Evolutionary conservation across 345 rosid species (phyloP), one percentile per base, ranked within the genome.

Genomic region (Conringia planisiliqua): DNA sequence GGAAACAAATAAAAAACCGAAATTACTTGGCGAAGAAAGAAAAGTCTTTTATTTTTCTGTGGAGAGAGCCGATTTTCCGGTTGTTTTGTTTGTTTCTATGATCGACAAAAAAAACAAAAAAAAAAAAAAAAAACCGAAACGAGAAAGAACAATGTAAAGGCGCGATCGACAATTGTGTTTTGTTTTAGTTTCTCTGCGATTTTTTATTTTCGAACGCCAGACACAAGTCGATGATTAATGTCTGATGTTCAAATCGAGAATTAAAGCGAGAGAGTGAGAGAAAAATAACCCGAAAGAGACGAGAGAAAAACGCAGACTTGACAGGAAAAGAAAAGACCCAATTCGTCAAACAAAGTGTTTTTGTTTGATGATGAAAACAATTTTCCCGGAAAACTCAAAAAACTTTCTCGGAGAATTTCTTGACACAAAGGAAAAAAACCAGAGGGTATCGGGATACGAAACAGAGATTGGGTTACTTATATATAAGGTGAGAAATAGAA

Each of bases 11-110:
- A 68, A 77, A 66, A 77, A 66, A 65, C 54, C 81, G 81, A 78
- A 72, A 51, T 78, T 78, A 78, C 74, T 72, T 78, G 81, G 65
- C 32, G 65, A 60, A 72, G 70, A 72, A 60, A 66, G 40, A 78
- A 78, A 78, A 66, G 77, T 50, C 64, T 66, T 70, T 52, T 66
- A 0, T 38, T 22, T 10, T 68, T 70, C 44, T 63, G 48, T 71
- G 77, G 77, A 58, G 51, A 78, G 48, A 72, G 69, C 73, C 54
- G 40, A 72, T 66, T 72, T 78, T 42, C 6, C 81, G 77, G 81
- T 65, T 42, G 33, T 57, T 22, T 64, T 65, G 46, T 70, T 64
- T 63, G 64, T 61, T 47, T 71, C 46, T 64, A 30, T 71, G 68
- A 69, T 62, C 71, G 1, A 22, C 7, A 46, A 46, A 44, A 14